Evolutionary conservation across 2,329 filamentous ascomycete species (phyloP), one percentile per base, ranked within the genome.

Genomic region (Lachnum nothofagi): DNA sequence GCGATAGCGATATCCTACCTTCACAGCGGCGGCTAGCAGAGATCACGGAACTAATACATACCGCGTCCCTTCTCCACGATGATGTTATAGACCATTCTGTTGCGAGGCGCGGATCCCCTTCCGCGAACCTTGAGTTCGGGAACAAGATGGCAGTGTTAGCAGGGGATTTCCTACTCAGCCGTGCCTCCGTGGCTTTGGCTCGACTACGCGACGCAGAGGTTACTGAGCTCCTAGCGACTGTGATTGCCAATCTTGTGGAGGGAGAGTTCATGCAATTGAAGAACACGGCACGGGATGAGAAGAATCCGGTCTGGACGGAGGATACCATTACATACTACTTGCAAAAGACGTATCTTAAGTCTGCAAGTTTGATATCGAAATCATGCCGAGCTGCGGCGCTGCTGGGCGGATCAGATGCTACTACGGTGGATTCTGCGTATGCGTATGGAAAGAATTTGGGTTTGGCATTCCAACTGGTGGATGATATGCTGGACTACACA

Each of bases 211-310:
- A 98, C 64, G 86, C 91, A 37, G 93, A 98, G 69, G 93, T 98
- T 2, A 89, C 90, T 7, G 93, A 98, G 72, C 78, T 98, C 6
- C 74, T 98, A 24, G 90, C 93, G 3, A 97, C 91, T 1, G 93
- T 97, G 35, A 97, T 98, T 60, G 91, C 93, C 38, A 98, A 98
- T 67, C 75, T 98, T 22, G 91, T 98, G 17, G 93, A 98, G 72
- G 93, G 93, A 64, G 93, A 98, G 70, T 97, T 98, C 73, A 98
- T 98, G 93, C 93, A 98, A 74, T 75, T 98, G 61, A 94, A 95
- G 73, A 98, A 98, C 70, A 97, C 93, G 1, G 88, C 87, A 39
- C 77, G 80, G 57, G 91, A 96, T 66, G 91, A 97, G 74, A 77
- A 79, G 56, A 84, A 87, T 59, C 91, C 91, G 1, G 73, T 78